Percentiles rank a stretch among this genome's conserved stretches.
Evolutionary conservation across 805 yeast species (phyloP).

Genomic region (Saturnispora silvae): DNA sequence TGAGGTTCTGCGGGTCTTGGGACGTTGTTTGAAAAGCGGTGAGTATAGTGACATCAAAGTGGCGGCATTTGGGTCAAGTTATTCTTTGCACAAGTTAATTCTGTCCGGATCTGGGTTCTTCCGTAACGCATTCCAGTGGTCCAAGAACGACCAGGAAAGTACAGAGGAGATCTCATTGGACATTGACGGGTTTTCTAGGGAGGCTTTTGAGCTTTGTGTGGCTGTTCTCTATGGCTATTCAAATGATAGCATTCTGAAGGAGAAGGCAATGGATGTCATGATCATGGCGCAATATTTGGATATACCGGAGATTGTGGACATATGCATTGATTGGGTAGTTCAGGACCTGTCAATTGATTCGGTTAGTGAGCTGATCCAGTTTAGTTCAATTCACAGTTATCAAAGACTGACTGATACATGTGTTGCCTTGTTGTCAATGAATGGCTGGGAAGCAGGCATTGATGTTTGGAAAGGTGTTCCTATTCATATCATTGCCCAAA

Average conservation of each 20-base stretch:
- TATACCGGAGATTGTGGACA: constrained; percentile 35
- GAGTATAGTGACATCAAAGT: constrained; percentile 39
- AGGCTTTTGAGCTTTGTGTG: constrained; percentile 39
- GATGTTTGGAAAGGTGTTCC: constrained; percentile 41
- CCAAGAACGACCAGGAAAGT: constrained; percentile 10
- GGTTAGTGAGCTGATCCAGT: constrained; percentile 4
- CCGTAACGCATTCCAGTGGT: constrained; percentile 37
- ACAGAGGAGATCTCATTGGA: constrained; percentile 15
- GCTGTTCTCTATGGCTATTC: constrained; percentile 36
- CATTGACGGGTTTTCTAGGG: constrained; percentile 31
- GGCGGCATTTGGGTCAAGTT: constrained; percentile 34
- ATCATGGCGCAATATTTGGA: constrained; percentile 42
- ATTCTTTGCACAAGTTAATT: constrained; percentile 36
- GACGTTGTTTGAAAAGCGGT: too few species aligned
- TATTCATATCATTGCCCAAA: constrained; percentile 29
- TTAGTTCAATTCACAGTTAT: constrained; percentile 5
- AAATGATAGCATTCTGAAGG: constrained; percentile 24
- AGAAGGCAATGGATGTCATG: constrained; percentile 32
- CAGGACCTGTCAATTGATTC: constrained; percentile 1
- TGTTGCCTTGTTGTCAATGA: constrained; percentile 26
- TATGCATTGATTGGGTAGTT: constrained; percentile 13
- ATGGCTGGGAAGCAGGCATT: constrained; percentile 40
- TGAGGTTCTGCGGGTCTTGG: too few species aligned
- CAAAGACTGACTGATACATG: constrained; percentile 8
- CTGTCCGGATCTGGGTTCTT: constrained; percentile 39